Conservation (phyloP, 352 stramenopile genomes). For the Phytopythium mirpurense region DNA sequence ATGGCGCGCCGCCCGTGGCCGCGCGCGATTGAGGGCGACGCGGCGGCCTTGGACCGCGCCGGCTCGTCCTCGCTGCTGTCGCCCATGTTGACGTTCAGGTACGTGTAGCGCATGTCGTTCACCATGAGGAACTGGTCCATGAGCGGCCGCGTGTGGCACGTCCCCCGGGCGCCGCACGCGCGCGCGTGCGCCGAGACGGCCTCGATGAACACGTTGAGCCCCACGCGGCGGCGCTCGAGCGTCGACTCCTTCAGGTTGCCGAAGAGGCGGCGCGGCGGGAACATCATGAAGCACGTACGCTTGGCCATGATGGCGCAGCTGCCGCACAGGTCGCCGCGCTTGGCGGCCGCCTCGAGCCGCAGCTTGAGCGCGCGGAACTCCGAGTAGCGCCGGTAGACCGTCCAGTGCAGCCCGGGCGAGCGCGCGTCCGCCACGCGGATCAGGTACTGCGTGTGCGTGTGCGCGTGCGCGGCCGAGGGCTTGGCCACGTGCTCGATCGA, state of each 20-base stretch:
- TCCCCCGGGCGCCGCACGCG: conserved; percentile 55
- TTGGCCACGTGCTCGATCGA: conserved; percentile 78
- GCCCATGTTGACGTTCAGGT: conserved; percentile 80
- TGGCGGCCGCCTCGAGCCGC: conserved; percentile 55
- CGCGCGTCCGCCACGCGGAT: conserved; percentile 83
- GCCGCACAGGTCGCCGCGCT: conserved; percentile 62
- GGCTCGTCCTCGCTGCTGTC: conserved; percentile 41
- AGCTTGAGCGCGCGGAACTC: conserved; percentile 78
- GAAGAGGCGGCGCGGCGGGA: conserved; percentile 72
- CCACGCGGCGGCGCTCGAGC: conserved; percentile 64
- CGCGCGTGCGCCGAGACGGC: conserved; percentile 71
- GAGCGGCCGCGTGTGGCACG: conserved; percentile 62
- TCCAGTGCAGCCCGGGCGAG: conserved; percentile 64
- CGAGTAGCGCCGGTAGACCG: conserved; percentile 79
- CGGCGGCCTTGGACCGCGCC: conserved; percentile 19
- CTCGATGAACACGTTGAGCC: conserved; percentile 75
- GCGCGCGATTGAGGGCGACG: conserved; percentile 1
- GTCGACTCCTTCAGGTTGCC: conserved; percentile 68
- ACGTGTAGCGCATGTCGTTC: conserved; percentile 87
- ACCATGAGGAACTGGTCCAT: conserved; percentile 89
- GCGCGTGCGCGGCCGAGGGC: conserved; percentile 40
- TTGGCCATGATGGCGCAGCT: conserved; percentile 78
- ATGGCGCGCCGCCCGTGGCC: not conserved
- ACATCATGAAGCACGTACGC: conserved; percentile 77
- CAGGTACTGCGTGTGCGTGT: conserved; percentile 80